Evolutionary conservation across 164 flowering plant genomes (phyloP).

Genomic region (Aristolochia fimbriata): DNA sequence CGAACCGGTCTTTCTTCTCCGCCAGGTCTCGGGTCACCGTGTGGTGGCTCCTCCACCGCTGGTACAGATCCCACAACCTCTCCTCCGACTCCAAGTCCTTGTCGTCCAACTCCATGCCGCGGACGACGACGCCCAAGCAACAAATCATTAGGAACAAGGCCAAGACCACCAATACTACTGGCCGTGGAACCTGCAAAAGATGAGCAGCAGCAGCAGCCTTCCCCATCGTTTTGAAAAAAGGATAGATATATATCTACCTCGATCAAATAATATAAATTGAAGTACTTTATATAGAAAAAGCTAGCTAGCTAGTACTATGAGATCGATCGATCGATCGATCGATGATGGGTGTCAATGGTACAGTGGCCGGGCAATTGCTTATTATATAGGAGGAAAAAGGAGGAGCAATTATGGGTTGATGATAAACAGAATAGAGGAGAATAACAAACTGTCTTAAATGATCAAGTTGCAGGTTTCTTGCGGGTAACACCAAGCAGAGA

Average conservation of each 20-base stretch:
- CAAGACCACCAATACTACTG: no score
- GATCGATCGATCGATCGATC: no score
- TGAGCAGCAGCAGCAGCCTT: no score
- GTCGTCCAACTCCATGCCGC: conserved; percentile 38
- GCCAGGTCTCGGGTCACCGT: conserved; percentile 30
- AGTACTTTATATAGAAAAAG: no score
- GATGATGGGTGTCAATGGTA: not conserved
- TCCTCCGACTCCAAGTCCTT: conserved; percentile 47
- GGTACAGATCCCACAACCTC: conserved; percentile 45
- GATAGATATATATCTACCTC: no score
- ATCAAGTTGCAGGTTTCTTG: not conserved
- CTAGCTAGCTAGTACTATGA: not conserved
- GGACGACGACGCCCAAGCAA: no score
- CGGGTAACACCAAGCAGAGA: not conserved
- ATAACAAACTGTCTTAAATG: conserved; percentile 1
- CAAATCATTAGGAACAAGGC: no score
- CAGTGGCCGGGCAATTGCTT: not conserved
- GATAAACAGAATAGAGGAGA: not conserved
- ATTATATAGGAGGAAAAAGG: conserved; percentile 1
- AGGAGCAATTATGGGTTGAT: not conserved
- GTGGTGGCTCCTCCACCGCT: conserved; percentile 56
- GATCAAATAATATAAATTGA: no score
- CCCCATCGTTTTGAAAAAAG: no score
- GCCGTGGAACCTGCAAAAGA: no score
- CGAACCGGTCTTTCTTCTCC: conserved; percentile 52